These are phyloP conservation scores for Lodderomyces parapsilosis DNA, from an alignment of 1,139 yeast species.

Conservation along the genomic window DNA sequence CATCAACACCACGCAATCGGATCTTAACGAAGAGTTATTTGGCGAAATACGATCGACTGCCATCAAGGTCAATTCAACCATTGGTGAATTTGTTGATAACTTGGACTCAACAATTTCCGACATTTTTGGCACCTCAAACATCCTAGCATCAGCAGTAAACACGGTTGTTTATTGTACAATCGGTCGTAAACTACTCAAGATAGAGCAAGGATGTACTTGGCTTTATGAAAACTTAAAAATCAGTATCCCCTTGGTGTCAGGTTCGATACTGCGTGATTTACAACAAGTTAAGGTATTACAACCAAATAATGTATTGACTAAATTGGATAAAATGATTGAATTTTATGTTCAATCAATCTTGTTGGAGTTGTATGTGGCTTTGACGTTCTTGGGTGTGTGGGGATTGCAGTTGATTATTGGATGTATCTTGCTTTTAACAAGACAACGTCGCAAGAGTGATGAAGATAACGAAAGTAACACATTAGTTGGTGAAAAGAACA, in stretches of 20 bases:
- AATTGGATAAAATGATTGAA: slow-evolving; percentile 21
- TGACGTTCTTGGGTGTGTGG: slow-evolving; percentile 49
- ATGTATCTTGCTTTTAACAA: slow-evolving; percentile 8
- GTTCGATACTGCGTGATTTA: slow-evolving; percentile 9
- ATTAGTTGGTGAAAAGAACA: slow-evolving; percentile 1
- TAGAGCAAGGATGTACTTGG: slow-evolving; percentile 80
- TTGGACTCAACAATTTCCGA: slow-evolving; percentile 29
- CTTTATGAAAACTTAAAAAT: slow-evolving; percentile 62
- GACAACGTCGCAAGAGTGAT: neutral
- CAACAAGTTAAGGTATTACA: slow-evolving; percentile 10
- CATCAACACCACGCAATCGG: slow-evolving; percentile 28
- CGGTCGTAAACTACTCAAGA: slow-evolving; percentile 63
- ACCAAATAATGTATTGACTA: slow-evolving; percentile 6
- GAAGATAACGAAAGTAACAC: neutral
- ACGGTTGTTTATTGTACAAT: slow-evolving; percentile 76
- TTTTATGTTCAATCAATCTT: slow-evolving; percentile 34
- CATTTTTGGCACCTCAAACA: slow-evolving; percentile 69
- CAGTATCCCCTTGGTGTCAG: slow-evolving; percentile 44
- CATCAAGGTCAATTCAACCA: slow-evolving; percentile 39
- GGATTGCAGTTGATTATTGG: slow-evolving; percentile 44
- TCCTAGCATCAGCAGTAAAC: slow-evolving; percentile 56
- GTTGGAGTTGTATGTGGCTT: slow-evolving; percentile 47
- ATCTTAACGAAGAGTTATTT: slow-evolving; percentile 62
- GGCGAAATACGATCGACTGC: slow-evolving; percentile 65
- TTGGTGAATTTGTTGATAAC: slow-evolving; percentile 37